These are phyloP conservation scores for Nevesoporus exiguus DNA, from an alignment of 768 basidiomycete species.

Conservation along the genomic window DNA sequence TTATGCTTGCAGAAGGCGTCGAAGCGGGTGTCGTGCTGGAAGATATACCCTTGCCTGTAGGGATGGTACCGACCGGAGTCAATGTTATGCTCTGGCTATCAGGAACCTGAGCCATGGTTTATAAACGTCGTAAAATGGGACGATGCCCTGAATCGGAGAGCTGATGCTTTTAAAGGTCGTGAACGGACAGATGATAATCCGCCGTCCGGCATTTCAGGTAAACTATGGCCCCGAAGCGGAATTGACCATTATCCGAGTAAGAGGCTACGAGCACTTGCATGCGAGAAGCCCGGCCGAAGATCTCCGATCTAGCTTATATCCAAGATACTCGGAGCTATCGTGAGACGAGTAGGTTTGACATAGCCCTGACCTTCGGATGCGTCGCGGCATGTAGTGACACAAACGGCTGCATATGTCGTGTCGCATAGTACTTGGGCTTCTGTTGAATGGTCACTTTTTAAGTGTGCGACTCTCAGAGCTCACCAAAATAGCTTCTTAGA, in stretches of 20 bases:
- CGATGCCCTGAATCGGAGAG: background rate
- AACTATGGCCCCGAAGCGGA: background rate
- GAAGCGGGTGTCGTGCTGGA: background rate
- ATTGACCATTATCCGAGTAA: no score
- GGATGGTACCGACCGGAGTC: background rate
- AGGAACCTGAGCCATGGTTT: conserved; percentile 6
- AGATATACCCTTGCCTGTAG: background rate
- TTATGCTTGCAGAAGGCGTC: background rate
- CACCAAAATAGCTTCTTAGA: background rate
- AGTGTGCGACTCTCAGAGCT: no score
- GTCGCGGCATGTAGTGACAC: no score
- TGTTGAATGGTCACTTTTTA: no score
- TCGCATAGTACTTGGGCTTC: no score
- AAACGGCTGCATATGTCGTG: no score
- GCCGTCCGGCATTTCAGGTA: background rate
- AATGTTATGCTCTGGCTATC: background rate
- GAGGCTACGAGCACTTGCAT: background rate
- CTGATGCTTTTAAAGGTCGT: conserved; percentile 4
- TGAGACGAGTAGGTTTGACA: background rate
- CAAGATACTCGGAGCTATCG: background rate
- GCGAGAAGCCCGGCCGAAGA: conserved; percentile 5
- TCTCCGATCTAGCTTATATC: background rate
- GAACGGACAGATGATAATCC: background rate
- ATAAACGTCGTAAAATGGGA: background rate
- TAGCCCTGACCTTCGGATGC: background rate